phyloP scores from a whole-genome alignment of 1,284 basidiomycete genomes.

The Chondrostereum purpureum region DNA sequence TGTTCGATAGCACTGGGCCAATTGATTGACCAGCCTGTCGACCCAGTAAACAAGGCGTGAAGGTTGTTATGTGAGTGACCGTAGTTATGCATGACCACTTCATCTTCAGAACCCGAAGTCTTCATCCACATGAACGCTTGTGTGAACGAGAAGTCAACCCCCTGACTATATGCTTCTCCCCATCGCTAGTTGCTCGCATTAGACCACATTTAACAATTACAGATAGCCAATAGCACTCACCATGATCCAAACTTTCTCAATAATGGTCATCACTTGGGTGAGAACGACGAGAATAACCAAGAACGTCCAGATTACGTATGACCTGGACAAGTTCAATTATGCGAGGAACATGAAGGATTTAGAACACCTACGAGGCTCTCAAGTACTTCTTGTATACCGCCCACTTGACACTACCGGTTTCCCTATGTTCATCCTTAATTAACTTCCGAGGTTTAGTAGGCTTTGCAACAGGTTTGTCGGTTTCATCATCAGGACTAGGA shows the following conservation, averaged over 20 bases:
- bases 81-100: constrained; percentile 33
- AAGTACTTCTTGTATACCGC: constrained; percentile 75
- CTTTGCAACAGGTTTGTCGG: constrained; percentile 28
- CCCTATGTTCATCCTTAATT: constrained; percentile 65
- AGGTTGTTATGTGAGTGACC: constrained; percentile 28
- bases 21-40: constrained; percentile 21
- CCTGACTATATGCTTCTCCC: constrained; percentile 50
- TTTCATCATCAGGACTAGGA: constrained; percentile 15
- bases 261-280: constrained; percentile 42
- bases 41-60: constrained; percentile 12
- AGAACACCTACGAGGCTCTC: constrained; percentile 46
- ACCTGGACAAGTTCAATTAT: constrained; percentile 32
- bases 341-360: constrained; percentile 8
- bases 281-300: constrained; percentile 43
- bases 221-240: no score
- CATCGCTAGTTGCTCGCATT: constrained; percentile 34
- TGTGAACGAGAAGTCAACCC: constrained; percentile 9
- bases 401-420: constrained; percentile 75
- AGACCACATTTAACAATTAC: neutral
- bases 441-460: constrained; percentile 53
- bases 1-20: constrained; percentile 41
- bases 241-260: constrained; percentile 73
- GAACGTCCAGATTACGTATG: constrained; percentile 60
- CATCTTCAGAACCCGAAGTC: constrained; percentile 24
- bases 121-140: constrained; percentile 27